Evolutionary conservation across 2,329 filamentous ascomycete genomes (phyloP), one percentile per base, ranked within the genome.

Genomic region (Torrubiella hemipterigena): DNA sequence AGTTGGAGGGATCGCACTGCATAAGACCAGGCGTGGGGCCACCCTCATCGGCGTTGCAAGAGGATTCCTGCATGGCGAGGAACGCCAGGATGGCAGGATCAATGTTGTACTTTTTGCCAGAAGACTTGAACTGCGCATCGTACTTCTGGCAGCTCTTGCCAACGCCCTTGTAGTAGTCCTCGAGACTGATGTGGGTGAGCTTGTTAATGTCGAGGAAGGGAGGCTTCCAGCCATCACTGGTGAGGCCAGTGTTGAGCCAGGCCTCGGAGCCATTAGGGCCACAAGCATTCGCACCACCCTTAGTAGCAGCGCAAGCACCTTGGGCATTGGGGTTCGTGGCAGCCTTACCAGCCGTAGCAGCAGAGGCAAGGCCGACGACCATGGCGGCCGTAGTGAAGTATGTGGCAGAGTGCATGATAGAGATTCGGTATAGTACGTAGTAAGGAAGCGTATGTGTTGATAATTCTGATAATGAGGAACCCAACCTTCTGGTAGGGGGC

Each of bases 1-100:
- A 56, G 38, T 55, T 55, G 16, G 33, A 42, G 27, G 51, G 50
- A n/a, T 44, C 46, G 14, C 54, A 52, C 38, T 54, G 52, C 49
- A 54, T 55, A 16, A 55, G 38, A 6, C 54, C 52, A 1, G 52
- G 51, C 6, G 52, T 55, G 3, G 46, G 43, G 0, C 47, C 48
- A n/a, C 50, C 49, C 3, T 43, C 49, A 29, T 51, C 37, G 17
- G 51, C 48, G 32, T 53, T 51, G 45, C 52, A 56, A 13, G 45
- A 50, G 6, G 49, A 52, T 38, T 55, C 52, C 32, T 54, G 52
- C 48, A 53, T 52, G 17, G 52, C 50, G 29, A 55, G 45, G 32
- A 54, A 49, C 27, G 53, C 52, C 3, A 54, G 43, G 27, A 54
- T 45, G 13, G 49, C 52, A 4, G 49, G 49, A 30, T 52, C 46